These are phyloP conservation scores for Allomyces javanicus DNA, from an alignment of 192 early-diverging fungal species.

Conservation along the genomic window DNA sequence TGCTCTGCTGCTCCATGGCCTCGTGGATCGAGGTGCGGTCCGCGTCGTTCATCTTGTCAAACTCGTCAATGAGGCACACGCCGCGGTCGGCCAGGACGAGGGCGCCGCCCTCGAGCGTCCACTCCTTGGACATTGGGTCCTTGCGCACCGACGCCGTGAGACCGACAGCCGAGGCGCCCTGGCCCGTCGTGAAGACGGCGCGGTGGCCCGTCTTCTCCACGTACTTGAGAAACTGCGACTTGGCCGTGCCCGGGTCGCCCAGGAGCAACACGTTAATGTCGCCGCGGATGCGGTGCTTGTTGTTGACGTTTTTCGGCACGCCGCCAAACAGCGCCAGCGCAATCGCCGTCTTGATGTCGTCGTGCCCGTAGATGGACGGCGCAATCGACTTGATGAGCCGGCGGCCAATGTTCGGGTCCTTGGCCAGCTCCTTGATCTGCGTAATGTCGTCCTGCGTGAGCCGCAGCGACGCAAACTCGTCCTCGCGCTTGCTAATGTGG, in stretches of 20 bases:
- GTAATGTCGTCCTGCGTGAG: constrained; percentile 82
- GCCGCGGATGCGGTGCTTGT: constrained; percentile 86
- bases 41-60: constrained; percentile 82
- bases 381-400: constrained; percentile 87
- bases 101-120: constrained; percentile 78
- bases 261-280: constrained; percentile 95
- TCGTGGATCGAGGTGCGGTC: constrained; percentile 89
- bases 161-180: constrained; percentile 68
- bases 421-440: constrained; percentile 46
- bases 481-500: constrained; percentile 71
- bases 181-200: constrained; percentile 69
- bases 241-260: constrained; percentile 73
- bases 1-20: constrained; percentile 79
- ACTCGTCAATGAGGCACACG: constrained; percentile 74
- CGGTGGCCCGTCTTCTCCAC: constrained; percentile 68
- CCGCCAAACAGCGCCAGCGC: constrained; percentile 90
- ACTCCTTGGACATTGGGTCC: constrained; percentile 68
- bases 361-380: constrained; percentile 97
- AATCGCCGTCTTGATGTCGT: constrained; percentile 86
- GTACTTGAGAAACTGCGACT: constrained; percentile 71
- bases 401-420: constrained; percentile 58
- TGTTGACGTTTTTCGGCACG: constrained; percentile 80
- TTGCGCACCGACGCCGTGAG: constrained; percentile 66
- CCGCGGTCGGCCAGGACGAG: constrained; percentile 72
- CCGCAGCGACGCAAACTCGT: constrained; percentile 65